A percentile compares a stretch with the other conserved stretches of the same genome.
These are phyloP conservation scores for Microthyrium microscopicum DNA, from an alignment of 2,329 filamentous ascomycete genomes.

Conservation along the genomic window DNA sequence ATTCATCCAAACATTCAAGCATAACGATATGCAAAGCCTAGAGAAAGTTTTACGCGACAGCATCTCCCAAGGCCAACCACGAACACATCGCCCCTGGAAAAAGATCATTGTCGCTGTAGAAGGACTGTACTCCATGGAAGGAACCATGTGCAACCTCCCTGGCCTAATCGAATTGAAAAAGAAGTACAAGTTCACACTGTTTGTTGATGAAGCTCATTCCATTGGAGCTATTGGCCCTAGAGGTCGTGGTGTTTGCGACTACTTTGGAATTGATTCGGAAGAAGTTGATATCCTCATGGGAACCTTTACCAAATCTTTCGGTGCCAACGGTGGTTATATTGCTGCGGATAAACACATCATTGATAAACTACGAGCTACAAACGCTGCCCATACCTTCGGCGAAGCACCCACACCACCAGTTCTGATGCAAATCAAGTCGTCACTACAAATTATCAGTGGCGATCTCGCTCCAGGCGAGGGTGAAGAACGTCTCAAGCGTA, in stretches of 20 bases:
- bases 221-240: constrained; percentile 79
- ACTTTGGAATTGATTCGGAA: constrained; percentile 75
- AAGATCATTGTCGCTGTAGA: constrained; percentile 96
- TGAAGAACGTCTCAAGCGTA: constrained; percentile 83
- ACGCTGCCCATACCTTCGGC: constrained; percentile 72
- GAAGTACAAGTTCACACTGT: constrained; percentile 94
- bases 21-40: constrained; percentile 85
- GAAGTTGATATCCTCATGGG: constrained; percentile 96
- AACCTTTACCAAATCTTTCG: constrained; percentile 94
- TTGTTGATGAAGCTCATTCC: constrained; percentile 92
- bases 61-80: constrained; percentile 90
- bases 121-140: constrained; percentile 98
- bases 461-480: constrained; percentile 81
- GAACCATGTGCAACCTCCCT: constrained; percentile 95
- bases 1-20: constrained; percentile 91
- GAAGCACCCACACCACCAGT: constrained; percentile 80
- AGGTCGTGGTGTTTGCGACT: constrained; percentile 90
- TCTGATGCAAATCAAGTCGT: constrained; percentile 75
- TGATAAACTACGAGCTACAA: constrained; percentile 73
- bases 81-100: constrained; percentile 98
- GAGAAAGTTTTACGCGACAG: constrained; percentile 76
- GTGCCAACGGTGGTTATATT: constrained; percentile 92
- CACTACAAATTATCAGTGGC: constrained; percentile 76
- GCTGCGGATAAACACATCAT: constrained; percentile 80
- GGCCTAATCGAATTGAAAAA: constrained; percentile 73